Conservation (phyloP, 352 stramenopile genomes). For the Thalassiosira mediterranea region DNA sequence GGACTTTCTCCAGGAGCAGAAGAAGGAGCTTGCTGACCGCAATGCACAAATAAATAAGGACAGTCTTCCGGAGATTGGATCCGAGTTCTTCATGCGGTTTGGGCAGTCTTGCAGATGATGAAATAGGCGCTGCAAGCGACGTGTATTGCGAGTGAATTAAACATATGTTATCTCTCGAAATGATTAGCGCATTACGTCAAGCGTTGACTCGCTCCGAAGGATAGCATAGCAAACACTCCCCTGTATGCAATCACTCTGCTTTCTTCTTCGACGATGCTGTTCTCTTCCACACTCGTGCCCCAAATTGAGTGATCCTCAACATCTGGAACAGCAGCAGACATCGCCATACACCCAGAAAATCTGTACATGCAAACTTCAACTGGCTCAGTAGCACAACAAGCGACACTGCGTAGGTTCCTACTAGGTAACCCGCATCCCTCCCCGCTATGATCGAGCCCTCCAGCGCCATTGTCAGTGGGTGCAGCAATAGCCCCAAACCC, state of each 20-base stretch:
- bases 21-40: conserved; percentile 34
- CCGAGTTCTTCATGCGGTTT: conserved; percentile 46
- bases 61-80: conserved; percentile 34
- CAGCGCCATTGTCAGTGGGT: conserved; percentile 79
- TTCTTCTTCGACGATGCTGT: conserved; percentile 23
- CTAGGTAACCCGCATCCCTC: conserved; percentile 64
- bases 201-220: no score
- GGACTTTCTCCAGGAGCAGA: conserved; percentile 36
- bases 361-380: conserved; percentile 45
- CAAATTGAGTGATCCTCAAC: conserved; percentile 69
- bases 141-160: no score
- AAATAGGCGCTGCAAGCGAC: no score
- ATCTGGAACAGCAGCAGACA: conserved; percentile 74
- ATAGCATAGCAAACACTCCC: no score
- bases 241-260: no score
- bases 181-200: no score
- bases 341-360: conserved; percentile 75
- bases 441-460: conserved; percentile 75
- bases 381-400: conserved; percentile 48
- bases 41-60: conserved; percentile 31
- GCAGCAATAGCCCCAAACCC: conserved; percentile 58
- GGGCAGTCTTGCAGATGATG: conserved; percentile 33
- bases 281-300: conserved; percentile 40
- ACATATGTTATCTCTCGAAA: not conserved
- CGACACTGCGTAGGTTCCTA: conserved; percentile 64